Evolutionary conservation across 371 early-diverging fungal species (phyloP).

Genomic region (Circinella minor): DNA sequence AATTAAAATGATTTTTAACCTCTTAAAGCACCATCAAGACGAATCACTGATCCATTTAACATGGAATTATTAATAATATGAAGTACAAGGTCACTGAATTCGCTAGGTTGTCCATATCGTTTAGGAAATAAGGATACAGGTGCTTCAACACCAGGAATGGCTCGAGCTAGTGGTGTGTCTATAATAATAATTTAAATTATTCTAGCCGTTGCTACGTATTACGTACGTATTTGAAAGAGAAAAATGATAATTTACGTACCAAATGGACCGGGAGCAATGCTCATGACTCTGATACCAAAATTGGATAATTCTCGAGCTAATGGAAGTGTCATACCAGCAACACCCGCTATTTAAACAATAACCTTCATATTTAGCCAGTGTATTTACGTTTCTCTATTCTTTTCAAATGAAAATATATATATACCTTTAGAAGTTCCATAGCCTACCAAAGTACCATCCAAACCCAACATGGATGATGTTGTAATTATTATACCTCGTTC

Average conservation of each 20-base stretch:
- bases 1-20: not conserved
- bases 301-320: constrained; percentile 61
- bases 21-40: constrained; percentile 61
- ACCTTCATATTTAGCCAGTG: too few species aligned
- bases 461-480: constrained; percentile 57
- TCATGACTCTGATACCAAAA: constrained; percentile 60
- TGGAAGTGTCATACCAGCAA: constrained; percentile 64
- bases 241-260: constrained; percentile 27
- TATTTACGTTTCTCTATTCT: not conserved
- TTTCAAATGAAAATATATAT: constrained; percentile 1
- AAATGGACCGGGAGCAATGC: constrained; percentile 67
- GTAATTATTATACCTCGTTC: constrained; percentile 66
- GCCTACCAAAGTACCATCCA: constrained; percentile 56
- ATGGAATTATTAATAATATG: constrained; percentile 56
- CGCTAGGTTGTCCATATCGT: constrained; percentile 51
- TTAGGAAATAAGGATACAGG: constrained; percentile 45
- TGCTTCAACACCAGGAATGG: not conserved
- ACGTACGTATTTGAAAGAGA: not conserved
- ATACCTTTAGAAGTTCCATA: constrained; percentile 66
- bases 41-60: constrained; percentile 65
- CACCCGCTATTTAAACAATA: constrained; percentile 39
- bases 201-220: not conserved
- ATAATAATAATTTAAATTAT: not conserved
- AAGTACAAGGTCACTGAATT: constrained; percentile 58
- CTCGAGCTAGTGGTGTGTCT: constrained; percentile 43